Conservation (phyloP, 208 protist species). For the Acanthamoeba rhysodes region DNA sequence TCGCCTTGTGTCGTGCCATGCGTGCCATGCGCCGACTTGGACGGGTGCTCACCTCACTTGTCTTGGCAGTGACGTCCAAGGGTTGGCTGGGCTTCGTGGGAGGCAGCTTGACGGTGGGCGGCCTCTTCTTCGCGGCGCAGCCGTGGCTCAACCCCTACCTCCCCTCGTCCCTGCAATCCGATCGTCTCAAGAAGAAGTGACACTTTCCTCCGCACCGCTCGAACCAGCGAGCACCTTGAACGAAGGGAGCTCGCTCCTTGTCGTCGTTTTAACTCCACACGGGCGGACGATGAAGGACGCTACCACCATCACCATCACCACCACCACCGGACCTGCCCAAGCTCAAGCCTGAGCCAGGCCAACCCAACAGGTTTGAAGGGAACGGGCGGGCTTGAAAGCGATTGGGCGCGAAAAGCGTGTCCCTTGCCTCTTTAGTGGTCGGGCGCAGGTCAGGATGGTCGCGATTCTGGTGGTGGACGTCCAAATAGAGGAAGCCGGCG, state of each 20-base stretch:
- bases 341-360: no score
- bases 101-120: slow-evolving; percentile 9
- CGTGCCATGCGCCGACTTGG: neutral
- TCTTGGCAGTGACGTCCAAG: slow-evolving; percentile 19
- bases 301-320: no score
- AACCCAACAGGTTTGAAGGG: no score
- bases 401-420: neutral
- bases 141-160: slow-evolving; percentile 40
- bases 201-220: neutral
- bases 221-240: no score
- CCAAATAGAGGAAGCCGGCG: neutral
- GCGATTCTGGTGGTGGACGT: neutral
- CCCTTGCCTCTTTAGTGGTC: neutral
- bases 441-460: neutral
- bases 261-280: neutral
- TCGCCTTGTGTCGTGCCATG: neutral
- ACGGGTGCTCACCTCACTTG: neutral
- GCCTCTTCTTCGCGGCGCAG: slow-evolving; percentile 3
- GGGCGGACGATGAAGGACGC: no score
- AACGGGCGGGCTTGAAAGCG: neutral
- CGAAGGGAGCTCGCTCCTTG: neutral
- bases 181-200: neutral
- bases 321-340: no score
- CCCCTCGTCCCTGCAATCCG: neutral
- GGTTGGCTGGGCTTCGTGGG: slow-evolving; percentile 43